Conservation (phyloP, 2,329 filamentous ascomycete species). For the Arthrobotrys pseudoclavata region DNA sequence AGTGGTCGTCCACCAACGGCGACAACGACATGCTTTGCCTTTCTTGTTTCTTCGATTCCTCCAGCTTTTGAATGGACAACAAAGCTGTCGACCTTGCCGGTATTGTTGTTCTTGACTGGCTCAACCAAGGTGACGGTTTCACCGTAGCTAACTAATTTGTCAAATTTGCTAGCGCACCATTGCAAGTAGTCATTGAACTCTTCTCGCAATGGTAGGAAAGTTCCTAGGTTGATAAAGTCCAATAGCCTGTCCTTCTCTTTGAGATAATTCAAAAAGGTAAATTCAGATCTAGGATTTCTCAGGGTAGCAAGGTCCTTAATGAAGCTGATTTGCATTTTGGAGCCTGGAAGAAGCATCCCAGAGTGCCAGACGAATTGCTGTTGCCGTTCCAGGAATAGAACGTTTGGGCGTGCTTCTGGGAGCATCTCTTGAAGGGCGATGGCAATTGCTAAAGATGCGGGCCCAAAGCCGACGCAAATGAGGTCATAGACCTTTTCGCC, state of each 20-base stretch:
- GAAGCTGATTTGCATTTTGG: conserved; percentile 98
- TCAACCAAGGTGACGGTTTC: conserved; percentile 81
- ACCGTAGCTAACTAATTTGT: conserved; percentile 78
- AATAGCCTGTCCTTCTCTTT: conserved; percentile 84
- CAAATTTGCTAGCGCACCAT: conserved; percentile 89
- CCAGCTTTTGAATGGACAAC: conserved; percentile 63
- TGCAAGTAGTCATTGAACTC: conserved; percentile 97
- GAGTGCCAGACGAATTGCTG: conserved; percentile 88
- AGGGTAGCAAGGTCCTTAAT: conserved; percentile 94
- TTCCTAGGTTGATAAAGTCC: conserved; percentile 89
- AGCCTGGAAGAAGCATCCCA: conserved; percentile 92
- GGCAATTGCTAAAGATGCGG: conserved; percentile 88
- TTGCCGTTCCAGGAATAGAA: conserved; percentile 91
- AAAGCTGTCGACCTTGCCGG: conserved; percentile 64
- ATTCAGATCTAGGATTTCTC: conserved; percentile 86
- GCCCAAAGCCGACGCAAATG: conserved; percentile 91
- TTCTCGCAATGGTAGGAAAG: conserved; percentile 85
- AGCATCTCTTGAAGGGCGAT: conserved; percentile 84
- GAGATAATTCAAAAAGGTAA: conserved; percentile 96
- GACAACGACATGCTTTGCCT: conserved; percentile 72
- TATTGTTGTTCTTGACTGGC: conserved; percentile 71
- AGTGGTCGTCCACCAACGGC: conserved; percentile 77
- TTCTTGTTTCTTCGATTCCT: conserved; percentile 66
- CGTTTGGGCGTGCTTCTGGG: conserved; percentile 76
- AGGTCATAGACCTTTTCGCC: conserved; percentile 78